Percentiles rank a stretch among this genome's conserved stretches.
phyloP scores from a whole-genome alignment of 2,329 filamentous ascomycete species.

The Ustulina deusta region DNA sequence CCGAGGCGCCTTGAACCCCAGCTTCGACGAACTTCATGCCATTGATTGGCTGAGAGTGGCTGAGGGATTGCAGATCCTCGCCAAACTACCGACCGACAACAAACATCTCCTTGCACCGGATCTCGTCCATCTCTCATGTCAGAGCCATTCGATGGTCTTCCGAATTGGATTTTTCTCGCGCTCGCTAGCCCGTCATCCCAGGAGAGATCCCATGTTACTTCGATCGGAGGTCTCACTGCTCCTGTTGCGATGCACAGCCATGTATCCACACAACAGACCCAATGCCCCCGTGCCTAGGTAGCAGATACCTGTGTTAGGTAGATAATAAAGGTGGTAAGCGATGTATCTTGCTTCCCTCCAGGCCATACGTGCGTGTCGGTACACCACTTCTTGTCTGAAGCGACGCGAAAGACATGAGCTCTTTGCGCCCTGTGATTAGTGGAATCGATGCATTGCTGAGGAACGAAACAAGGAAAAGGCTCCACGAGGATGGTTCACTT shows the following conservation, averaged over 20 bases:
- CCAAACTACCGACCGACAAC: constrained; percentile 27
- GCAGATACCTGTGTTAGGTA: neutral
- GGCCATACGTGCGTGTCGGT: neutral
- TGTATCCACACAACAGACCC: neutral
- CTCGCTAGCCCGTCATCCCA: constrained; percentile 3
- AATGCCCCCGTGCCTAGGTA: neutral
- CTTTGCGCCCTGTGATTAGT: constrained; percentile 5
- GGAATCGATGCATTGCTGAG: constrained; percentile 13
- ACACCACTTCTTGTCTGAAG: neutral
- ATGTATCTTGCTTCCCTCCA: neutral
- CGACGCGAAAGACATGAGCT: neutral
- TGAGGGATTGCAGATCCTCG: constrained; percentile 33
- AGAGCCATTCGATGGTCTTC: constrained; percentile 27
- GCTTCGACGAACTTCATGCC: constrained; percentile 40
- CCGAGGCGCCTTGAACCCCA: constrained; percentile 44
- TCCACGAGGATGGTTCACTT: constrained; percentile 14
- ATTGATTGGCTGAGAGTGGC: constrained; percentile 46
- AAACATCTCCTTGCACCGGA: constrained; percentile 17
- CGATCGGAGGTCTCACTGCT: constrained; percentile 10
- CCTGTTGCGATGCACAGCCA: neutral
- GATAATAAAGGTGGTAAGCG: neutral
- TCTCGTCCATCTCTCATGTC: constrained; percentile 8
- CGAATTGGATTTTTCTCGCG: constrained; percentile 17
- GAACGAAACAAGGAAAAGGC: constrained; percentile 26
- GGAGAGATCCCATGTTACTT: constrained; percentile 1